These are phyloP conservation scores for Neovahlkampfia damariscottae DNA, from an alignment of 78 protist species.

Conservation along the genomic window DNA sequence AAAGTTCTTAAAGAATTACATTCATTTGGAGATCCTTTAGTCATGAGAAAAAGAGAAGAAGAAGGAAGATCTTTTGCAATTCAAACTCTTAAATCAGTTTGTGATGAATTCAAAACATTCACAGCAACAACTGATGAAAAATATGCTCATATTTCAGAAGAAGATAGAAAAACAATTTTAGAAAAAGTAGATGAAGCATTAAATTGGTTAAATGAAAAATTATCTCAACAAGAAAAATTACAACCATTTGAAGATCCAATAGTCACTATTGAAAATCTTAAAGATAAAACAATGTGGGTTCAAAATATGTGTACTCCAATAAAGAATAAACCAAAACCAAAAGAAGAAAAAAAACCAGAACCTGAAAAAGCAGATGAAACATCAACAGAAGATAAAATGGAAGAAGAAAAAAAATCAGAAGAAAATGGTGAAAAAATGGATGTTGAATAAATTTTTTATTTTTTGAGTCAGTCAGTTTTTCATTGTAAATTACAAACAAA, in stretches of 20 bases:
- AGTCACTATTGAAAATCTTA: background rate
- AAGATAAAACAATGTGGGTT: background rate
- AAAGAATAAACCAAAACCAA: background rate
- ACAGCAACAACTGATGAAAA: background rate
- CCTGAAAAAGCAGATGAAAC: no score
- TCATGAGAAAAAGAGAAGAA: background rate
- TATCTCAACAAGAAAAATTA: background rate
- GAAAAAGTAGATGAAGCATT: background rate
- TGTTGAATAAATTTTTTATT: no score
- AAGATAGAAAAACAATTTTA: background rate
- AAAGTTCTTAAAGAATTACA: constrained; percentile 17
- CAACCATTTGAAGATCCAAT: background rate
- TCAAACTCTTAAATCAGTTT: background rate
- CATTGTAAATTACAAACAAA: no score
- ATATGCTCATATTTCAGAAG: background rate
- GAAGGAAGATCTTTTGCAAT: background rate
- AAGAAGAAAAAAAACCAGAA: background rate
- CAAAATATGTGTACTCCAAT: background rate
- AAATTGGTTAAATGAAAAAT: background rate
- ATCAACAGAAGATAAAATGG: no score
- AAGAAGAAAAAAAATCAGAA: no score
- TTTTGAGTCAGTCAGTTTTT: no score
- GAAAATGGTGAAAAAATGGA: no score
- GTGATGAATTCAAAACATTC: background rate
- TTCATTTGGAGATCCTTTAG: constrained; percentile 18